Conservation (phyloP, 257 asterid genomes). For the Datura wrightii region DNA sequence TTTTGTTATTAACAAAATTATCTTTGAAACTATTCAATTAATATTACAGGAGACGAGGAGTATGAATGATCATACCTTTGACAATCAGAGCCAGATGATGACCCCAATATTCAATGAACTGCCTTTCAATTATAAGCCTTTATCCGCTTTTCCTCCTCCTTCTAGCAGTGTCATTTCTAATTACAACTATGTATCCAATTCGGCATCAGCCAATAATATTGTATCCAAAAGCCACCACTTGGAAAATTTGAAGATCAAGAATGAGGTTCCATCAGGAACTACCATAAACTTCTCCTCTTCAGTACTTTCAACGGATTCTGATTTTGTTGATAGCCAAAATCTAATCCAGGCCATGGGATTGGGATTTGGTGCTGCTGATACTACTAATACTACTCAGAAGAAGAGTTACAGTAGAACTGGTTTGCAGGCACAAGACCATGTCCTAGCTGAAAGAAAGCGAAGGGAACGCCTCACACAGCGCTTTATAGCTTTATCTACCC, state of each 20-base stretch:
- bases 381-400: background rate
- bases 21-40: background rate
- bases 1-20: background rate
- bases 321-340: background rate
- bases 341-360: background rate
- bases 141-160: background rate
- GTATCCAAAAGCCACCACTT: background rate
- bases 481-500: constrained; percentile 35
- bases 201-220: background rate
- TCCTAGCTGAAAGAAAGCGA: constrained; percentile 40
- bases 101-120: background rate
- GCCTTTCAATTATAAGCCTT: background rate
- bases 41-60: background rate
- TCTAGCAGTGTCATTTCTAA: background rate
- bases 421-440: constrained; percentile 42
- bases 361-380: constrained; percentile 6
- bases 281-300: constrained; percentile 19
- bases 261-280: constrained; percentile 18
- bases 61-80: background rate
- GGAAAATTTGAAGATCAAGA: background rate
- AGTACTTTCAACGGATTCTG: background rate
- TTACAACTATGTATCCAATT: background rate
- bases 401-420: constrained; percentile 20
- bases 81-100: background rate
- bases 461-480: constrained; percentile 34